Conservation (phyloP, 345 rosid genomes). For the Cardamine chenopodiifolia region DNA sequence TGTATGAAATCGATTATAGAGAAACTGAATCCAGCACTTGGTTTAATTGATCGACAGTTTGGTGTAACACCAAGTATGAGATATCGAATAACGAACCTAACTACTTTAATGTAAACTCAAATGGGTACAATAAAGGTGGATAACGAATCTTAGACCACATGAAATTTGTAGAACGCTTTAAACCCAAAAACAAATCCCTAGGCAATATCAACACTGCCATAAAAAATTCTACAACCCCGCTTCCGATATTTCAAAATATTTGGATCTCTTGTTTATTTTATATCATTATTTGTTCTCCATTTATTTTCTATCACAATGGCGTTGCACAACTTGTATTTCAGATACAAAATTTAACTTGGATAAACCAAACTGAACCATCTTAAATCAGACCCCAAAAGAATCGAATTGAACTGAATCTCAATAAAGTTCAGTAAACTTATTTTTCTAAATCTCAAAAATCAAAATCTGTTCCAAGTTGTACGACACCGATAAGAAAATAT, state of each 20-base stretch:
- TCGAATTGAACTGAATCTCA: not conserved
- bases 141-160: conserved; percentile 40
- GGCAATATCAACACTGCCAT: conserved; percentile 18
- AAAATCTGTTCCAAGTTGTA: too few relatives aligned
- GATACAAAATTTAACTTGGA: not conserved
- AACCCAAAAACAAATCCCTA: conserved; percentile 25
- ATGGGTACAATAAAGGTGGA: conserved; percentile 13
- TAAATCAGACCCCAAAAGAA: not conserved
- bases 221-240: conserved; percentile 27
- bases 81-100: conserved; percentile 2
- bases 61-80: not conserved
- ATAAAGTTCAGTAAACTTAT: not conserved
- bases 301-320: not conserved
- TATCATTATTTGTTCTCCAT: not conserved
- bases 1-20: not conserved
- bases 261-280: not conserved
- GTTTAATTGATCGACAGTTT: not conserved
- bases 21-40: not conserved
- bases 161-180: conserved; percentile 13
- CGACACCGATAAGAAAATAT: too few relatives aligned
- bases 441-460: not conserved
- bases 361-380: not conserved
- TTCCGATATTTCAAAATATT: conserved; percentile 32
- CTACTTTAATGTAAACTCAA: conserved; percentile 4
- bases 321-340: not conserved